Conservation (phyloP, 2,329 filamentous ascomycete genomes). For the Cadophora malorum region DNA sequence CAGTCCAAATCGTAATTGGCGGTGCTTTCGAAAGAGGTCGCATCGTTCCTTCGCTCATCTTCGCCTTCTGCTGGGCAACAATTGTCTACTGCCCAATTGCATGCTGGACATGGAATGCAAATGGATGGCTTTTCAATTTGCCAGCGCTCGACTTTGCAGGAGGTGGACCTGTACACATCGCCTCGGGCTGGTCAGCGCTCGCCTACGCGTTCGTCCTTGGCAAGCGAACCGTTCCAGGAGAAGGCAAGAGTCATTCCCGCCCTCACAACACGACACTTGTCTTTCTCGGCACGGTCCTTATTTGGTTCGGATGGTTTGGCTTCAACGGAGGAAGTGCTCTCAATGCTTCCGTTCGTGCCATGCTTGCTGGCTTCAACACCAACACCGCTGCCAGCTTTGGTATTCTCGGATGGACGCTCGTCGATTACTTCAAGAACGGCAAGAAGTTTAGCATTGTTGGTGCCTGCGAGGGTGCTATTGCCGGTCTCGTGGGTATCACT, state of each 20-base stretch:
- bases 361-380: slow-evolving; percentile 64
- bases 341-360: slow-evolving; percentile 57
- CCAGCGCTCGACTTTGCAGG: slow-evolving; percentile 47
- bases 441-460: slow-evolving; percentile 58
- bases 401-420: slow-evolving; percentile 58
- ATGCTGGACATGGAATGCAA: slow-evolving; percentile 72
- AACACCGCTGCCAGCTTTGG: slow-evolving; percentile 63
- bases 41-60: slow-evolving; percentile 68
- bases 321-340: slow-evolving; percentile 59
- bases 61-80: slow-evolving; percentile 68
- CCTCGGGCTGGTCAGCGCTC: slow-evolving; percentile 66
- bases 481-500: slow-evolving; percentile 63
- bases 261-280: slow-evolving; percentile 69
- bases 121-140: slow-evolving; percentile 68
- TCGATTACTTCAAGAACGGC: slow-evolving; percentile 57
- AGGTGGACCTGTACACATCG: slow-evolving; percentile 67
- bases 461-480: slow-evolving; percentile 60
- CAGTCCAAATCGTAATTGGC: slow-evolving; percentile 69
- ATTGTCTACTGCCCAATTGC: slow-evolving; percentile 69
- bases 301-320: slow-evolving; percentile 68
- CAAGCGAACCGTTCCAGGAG: slow-evolving; percentile 57
- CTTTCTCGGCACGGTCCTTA: slow-evolving; percentile 67
- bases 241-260: slow-evolving; percentile 55
- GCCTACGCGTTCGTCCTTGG: slow-evolving; percentile 69
- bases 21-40: slow-evolving; percentile 65